Percentiles rank a stretch among this genome's conserved stretches.
These are phyloP conservation scores for Hansenula lynferdii DNA, from an alignment of 1,139 yeast genomes.

Conservation along the genomic window DNA sequence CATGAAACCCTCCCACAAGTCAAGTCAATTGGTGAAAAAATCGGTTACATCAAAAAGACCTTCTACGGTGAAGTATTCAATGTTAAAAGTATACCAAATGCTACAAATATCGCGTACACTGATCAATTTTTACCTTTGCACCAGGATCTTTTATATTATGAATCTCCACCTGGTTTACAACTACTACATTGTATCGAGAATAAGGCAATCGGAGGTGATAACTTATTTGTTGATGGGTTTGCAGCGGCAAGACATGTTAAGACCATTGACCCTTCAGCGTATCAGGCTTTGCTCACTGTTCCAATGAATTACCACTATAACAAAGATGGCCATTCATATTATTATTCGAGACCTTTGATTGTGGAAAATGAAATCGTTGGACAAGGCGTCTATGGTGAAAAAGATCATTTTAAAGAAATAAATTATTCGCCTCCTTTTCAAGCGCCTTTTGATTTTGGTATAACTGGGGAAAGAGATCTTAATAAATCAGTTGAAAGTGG, in stretches of 20 bases:
- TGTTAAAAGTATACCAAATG: slow-evolving; percentile 53
- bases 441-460: slow-evolving; percentile 65
- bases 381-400: slow-evolving; percentile 20
- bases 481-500: slow-evolving; percentile 11
- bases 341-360: slow-evolving; percentile 59
- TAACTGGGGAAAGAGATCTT: slow-evolving; percentile 20
- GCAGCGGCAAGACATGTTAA: slow-evolving; percentile 56
- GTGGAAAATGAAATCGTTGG: slow-evolving; percentile 46
- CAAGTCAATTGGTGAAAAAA: slow-evolving; percentile 46
- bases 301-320: slow-evolving; percentile 72
- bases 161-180: slow-evolving; percentile 83
- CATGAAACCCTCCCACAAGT: slow-evolving; percentile 27
- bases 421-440: slow-evolving; percentile 87
- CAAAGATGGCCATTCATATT: slow-evolving; percentile 60
- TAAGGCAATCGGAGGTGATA: slow-evolving; percentile 64
- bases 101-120: slow-evolving; percentile 76
- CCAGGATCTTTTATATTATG: slow-evolving; percentile 76
- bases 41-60: slow-evolving; percentile 70
- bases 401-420: slow-evolving; percentile 47
- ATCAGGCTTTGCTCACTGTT: slow-evolving; percentile 53
- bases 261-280: slow-evolving; percentile 56
- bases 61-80: slow-evolving; percentile 75
- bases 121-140: slow-evolving; percentile 65
- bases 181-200: slow-evolving; percentile 64
- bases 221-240: slow-evolving; percentile 70